Evolutionary conservation across 352 stramenopile genomes (phyloP), one percentile per base, ranked within the genome.

Genomic region (Thraustochytrium striatum): DNA sequence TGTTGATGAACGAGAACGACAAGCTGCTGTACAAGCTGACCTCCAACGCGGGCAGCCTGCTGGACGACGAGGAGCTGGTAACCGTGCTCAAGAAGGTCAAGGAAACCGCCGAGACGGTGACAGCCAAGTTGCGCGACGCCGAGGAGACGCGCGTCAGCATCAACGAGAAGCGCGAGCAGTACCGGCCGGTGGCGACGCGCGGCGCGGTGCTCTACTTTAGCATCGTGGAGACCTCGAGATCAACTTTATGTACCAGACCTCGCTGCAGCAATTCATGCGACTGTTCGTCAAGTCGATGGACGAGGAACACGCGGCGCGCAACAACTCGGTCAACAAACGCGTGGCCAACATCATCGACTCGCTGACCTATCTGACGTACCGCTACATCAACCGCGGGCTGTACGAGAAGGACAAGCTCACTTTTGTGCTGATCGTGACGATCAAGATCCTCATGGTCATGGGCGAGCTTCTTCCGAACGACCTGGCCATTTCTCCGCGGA

Each of bases 191-290:
- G 5, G 95, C 96, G n/a, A 98, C 92, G 11, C 89, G 96, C 38
- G 96, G 94, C 72, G 97, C 93, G 7, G 93, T 98, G 28, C 85
- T 99, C 0, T 99, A 99, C 81, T 99, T 99, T 83, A 96, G 92
- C 2, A 97, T 99, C 73, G 95, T 98, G 32, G 95, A 99, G 84
- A 97, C 97, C 72, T 97, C 91, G 65, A 82, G 57, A 95, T 99
- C 57, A 99, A 99, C 85, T 96, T 93, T 78, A 99, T 99, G 95
- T 99, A 99, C 87, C 95, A 99, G 87, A 98, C 95, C 39, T 98
- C 93, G 9, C 84, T 99, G 44, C 94, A 94, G 73, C 95, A 99
- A 87, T 99, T 99, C 85, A 82, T 98, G 41, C 89, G 92, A 70
- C 84, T 99, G 30, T 99, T 99, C 82, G 98, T 98, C 90, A 92